phyloP scores from a whole-genome alignment of 2,329 filamentous ascomycete genomes.

The Trichothecium roseum region DNA sequence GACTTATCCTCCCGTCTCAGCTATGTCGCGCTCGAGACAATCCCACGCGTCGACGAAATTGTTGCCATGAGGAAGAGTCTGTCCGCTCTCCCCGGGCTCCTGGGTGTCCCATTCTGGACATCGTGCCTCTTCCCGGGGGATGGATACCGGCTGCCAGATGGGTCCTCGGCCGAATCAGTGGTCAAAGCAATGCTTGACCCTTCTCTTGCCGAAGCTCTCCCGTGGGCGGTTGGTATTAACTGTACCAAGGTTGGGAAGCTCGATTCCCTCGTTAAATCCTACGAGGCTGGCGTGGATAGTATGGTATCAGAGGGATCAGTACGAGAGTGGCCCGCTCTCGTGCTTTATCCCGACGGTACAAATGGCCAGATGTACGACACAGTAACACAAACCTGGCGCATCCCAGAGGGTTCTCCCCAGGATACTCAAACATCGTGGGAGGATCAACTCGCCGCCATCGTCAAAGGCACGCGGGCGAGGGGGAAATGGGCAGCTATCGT shows the following conservation, averaged over 20 bases:
- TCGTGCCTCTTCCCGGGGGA: conserved; percentile 51
- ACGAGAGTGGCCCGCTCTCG: conserved; percentile 37
- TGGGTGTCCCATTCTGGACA: conserved; percentile 45
- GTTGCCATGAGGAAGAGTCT: conserved; percentile 39
- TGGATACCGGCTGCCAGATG: conserved; percentile 44
- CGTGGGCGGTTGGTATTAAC: conserved; percentile 58
- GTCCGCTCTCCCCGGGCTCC: conserved; percentile 15
- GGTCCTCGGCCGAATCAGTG: conserved; percentile 26
- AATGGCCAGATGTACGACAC: conserved; percentile 60
- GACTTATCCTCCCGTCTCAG: conserved; percentile 29
- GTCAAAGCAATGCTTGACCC: conserved; percentile 26
- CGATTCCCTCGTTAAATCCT: conserved; percentile 40
- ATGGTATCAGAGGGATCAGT: conserved; percentile 24
- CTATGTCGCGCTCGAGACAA: conserved; percentile 55
- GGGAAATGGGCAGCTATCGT: conserved; percentile 34
- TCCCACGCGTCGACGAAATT: conserved; percentile 54
- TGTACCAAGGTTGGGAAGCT: conserved; percentile 59
- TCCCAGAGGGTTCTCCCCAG: conserved; percentile 16
- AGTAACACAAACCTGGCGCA: conserved; percentile 48
- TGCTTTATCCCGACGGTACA: conserved; percentile 60
- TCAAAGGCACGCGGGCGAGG: conserved; percentile 21
- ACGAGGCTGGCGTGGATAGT: conserved; percentile 35
- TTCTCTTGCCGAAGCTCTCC: conserved; percentile 16
- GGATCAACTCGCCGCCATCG: conserved; percentile 28
- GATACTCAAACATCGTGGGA: conserved; percentile 30